Evolutionary conservation across 768 basidiomycete genomes (phyloP).

Genomic region (Coprinellus micaceus): DNA sequence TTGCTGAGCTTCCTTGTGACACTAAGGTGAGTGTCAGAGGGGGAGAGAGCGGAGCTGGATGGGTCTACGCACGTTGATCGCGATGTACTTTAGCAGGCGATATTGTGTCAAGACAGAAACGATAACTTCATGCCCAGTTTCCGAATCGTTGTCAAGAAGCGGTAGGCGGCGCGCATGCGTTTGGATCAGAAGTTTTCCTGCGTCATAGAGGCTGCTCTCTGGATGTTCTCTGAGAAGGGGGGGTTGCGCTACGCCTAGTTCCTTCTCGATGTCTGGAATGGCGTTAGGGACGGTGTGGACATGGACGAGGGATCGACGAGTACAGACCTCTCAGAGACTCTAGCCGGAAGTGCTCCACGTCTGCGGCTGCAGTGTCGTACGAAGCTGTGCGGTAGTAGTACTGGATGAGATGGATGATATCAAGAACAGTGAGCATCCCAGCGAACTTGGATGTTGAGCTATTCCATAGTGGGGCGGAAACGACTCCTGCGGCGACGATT

Average conservation of each 20-base stretch:
- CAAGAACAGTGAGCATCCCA: constrained; percentile 98
- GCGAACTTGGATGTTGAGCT: constrained; percentile 90
- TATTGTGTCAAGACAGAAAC: constrained; percentile 97
- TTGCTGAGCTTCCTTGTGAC: constrained; percentile 76
- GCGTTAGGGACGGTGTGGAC: constrained; percentile 5
- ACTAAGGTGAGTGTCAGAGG: constrained; percentile 43
- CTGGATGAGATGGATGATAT: constrained; percentile 98
- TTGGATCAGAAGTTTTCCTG: constrained; percentile 84
- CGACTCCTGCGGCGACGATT: constrained; percentile 63
- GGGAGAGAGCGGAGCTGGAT: constrained; percentile 10
- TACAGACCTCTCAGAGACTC: constrained; percentile 81
- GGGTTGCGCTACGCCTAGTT: constrained; percentile 87
- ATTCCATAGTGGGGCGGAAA: constrained; percentile 98
- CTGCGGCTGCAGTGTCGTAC: constrained; percentile 79
- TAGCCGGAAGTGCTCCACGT: constrained; percentile 90
- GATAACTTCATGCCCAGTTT: constrained; percentile 93
- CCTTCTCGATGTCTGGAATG: constrained; percentile 82
- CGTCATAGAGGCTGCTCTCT: constrained; percentile 81
- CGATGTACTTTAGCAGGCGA: constrained; percentile 95
- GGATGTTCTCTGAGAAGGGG: constrained; percentile 90
- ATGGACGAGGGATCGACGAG: constrained; percentile 2
- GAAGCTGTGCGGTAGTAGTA: constrained; percentile 89
- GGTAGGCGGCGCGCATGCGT: constrained; percentile 95
- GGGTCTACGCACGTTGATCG: constrained; percentile 75
- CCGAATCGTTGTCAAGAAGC: constrained; percentile 87